Evolutionary conservation across 2,329 filamentous ascomycete species (phyloP).

Genomic region (Lasiodiplodia sp.): DNA sequence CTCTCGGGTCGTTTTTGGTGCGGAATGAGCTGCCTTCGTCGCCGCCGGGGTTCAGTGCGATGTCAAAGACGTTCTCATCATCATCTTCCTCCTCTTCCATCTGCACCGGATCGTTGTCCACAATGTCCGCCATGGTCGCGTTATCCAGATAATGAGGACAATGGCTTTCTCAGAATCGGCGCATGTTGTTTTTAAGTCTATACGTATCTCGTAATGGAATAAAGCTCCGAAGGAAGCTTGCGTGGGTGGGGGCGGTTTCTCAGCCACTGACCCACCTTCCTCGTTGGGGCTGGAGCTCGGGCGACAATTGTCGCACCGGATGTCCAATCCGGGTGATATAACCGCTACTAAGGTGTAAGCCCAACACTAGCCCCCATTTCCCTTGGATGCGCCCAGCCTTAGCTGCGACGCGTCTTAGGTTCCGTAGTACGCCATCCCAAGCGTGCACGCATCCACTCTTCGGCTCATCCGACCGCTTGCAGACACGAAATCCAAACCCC

Average conservation of each 20-base stretch:
- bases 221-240: neutral
- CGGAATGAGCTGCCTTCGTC: slow-evolving; percentile 15
- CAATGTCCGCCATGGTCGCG: slow-evolving; percentile 33
- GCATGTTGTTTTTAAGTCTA: neutral
- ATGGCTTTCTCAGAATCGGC: neutral
- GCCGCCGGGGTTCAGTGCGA: neutral
- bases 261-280: neutral
- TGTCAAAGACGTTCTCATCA: slow-evolving; percentile 30
- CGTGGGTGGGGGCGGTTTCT: neutral
- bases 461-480: neutral
- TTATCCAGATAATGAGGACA: neutral
- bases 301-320: too few relatives aligned
- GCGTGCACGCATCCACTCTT: neutral
- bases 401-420: neutral
- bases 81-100: slow-evolving; percentile 26
- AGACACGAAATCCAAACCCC: neutral
- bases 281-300: neutral
- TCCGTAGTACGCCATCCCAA: neutral
- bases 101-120: slow-evolving; percentile 35
- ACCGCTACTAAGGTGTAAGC: neutral
- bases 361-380: neutral
- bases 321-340: neutral
- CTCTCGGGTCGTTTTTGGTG: neutral
- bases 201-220: neutral
- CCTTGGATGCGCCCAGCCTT: neutral